Conservation (phyloP, 2,329 filamentous ascomycete species). For the Trichoderma lentiforme region DNA sequence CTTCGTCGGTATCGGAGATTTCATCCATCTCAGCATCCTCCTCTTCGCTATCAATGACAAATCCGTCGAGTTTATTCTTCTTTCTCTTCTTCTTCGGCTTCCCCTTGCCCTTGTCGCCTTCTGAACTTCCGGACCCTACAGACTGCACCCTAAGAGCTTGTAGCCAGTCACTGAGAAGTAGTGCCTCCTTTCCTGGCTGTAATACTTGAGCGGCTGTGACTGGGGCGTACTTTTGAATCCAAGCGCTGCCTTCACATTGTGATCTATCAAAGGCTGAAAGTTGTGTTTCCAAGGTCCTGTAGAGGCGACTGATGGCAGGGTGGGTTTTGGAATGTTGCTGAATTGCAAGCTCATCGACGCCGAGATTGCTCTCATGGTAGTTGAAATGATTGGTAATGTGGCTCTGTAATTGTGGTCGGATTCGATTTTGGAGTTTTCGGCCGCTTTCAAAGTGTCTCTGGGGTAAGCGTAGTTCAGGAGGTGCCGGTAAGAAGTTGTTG, state of each 20-base stretch:
- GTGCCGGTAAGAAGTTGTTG: conserved; percentile 43
- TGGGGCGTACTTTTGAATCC: conserved; percentile 85
- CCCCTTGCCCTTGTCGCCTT: conserved; percentile 27
- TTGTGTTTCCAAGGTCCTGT: conserved; percentile 54
- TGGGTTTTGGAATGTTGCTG: conserved; percentile 39
- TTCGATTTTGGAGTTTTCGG: conserved; percentile 47
- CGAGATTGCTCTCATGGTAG: conserved; percentile 22
- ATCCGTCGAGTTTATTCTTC: conserved; percentile 73
- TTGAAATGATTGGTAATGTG: conserved; percentile 4
- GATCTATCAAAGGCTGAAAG: conserved; percentile 79
- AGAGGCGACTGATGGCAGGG: conserved; percentile 58
- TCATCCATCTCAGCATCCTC: conserved; percentile 69
- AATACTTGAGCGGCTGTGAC: conserved; percentile 66
- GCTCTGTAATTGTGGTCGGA: conserved; percentile 46
- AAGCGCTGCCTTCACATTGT: conserved; percentile 68
- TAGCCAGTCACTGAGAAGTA: conserved; percentile 77
- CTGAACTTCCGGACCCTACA: conserved; percentile 60
- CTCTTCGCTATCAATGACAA: conserved; percentile 76
- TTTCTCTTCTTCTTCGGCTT: conserved; percentile 61
- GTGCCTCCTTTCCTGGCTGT: conserved; percentile 67
- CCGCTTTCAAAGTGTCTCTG: conserved; percentile 57
- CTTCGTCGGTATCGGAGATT: conserved; percentile 58
- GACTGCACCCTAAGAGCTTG: conserved; percentile 70
- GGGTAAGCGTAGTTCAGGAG: conserved; percentile 52
- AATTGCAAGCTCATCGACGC: conserved; percentile 36